Conservation (phyloP, 352 stramenopile species). For the Globisporangium irregulare region DNA sequence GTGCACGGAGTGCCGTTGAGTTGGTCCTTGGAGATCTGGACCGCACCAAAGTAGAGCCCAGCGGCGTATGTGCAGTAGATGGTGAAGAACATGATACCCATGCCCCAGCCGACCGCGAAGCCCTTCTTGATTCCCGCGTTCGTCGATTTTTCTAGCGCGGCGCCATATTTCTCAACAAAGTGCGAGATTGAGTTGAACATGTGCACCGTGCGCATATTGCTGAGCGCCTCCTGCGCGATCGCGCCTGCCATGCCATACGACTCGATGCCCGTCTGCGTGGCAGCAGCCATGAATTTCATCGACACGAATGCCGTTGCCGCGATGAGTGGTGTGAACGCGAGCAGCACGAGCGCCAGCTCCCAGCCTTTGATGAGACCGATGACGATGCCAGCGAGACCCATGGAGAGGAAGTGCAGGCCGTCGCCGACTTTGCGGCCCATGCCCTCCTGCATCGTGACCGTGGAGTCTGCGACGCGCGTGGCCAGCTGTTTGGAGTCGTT, state of each 20-base stretch:
- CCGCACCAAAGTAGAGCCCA: slow-evolving; percentile 77
- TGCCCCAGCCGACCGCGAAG: slow-evolving; percentile 54
- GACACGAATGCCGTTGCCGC: slow-evolving; percentile 47
- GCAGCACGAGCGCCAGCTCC: slow-evolving; percentile 60
- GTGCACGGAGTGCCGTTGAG: slow-evolving; percentile 41
- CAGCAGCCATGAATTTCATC: slow-evolving; percentile 48
- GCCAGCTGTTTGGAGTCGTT: slow-evolving; percentile 31
- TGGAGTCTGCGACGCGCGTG: slow-evolving; percentile 30
- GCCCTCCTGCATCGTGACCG: slow-evolving; percentile 55
- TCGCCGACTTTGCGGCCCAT: slow-evolving; percentile 67
- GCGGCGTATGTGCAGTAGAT: slow-evolving; percentile 71
- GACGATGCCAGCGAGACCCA: slow-evolving; percentile 57
- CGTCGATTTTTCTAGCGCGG: slow-evolving; percentile 39
- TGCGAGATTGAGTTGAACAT: slow-evolving; percentile 70
- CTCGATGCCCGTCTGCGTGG: slow-evolving; percentile 48
- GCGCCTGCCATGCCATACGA: slow-evolving; percentile 65
- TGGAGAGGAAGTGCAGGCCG: slow-evolving; percentile 54
- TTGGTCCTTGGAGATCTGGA: slow-evolving; percentile 62
- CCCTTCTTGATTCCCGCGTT: slow-evolving; percentile 44
- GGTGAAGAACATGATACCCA: slow-evolving; percentile 61
- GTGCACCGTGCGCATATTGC: slow-evolving; percentile 73
- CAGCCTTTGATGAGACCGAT: slow-evolving; percentile 69
- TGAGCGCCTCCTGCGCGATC: slow-evolving; percentile 63
- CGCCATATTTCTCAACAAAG: slow-evolving; percentile 59
- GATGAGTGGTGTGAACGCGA: slow-evolving; percentile 66